phyloP scores from a whole-genome alignment of 2,329 filamentous ascomycete genomes.

The Claviceps capensis region DNA sequence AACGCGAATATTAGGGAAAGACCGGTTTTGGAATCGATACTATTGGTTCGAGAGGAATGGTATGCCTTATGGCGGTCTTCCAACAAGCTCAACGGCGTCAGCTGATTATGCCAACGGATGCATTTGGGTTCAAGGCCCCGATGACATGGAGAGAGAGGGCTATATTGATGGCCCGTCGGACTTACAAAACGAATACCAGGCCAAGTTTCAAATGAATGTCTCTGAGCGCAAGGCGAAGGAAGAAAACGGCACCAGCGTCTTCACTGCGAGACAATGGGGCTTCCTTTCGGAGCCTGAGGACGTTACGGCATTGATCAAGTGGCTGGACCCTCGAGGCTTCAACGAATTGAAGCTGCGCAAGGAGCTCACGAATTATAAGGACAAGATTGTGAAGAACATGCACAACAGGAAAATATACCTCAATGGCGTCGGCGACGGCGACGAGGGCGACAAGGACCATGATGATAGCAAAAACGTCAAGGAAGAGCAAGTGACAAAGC shows the following conservation, averaged over 20 bases:
- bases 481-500: slow-evolving; percentile 22
- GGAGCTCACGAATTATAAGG: slow-evolving; percentile 63
- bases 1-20: slow-evolving; percentile 78
- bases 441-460: slow-evolving; percentile 25
- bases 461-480: slow-evolving; percentile 21
- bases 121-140: slow-evolving; percentile 91
- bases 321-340: slow-evolving; percentile 76
- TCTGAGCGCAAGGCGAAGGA: slow-evolving; percentile 74
- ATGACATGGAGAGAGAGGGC: slow-evolving; percentile 72
- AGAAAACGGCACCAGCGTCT: slow-evolving; percentile 70
- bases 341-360: slow-evolving; percentile 82
- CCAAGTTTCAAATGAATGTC: slow-evolving; percentile 68
- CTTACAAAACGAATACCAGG: slow-evolving; percentile 60
- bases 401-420: slow-evolving; percentile 61
- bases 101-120: slow-evolving; percentile 89
- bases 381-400: slow-evolving; percentile 70
- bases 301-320: slow-evolving; percentile 66
- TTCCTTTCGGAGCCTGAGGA: slow-evolving; percentile 74
- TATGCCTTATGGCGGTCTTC: slow-evolving; percentile 87
- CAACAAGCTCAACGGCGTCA: slow-evolving; percentile 72
- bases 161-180: slow-evolving; percentile 69
- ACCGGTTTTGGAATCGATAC: slow-evolving; percentile 96
- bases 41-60: slow-evolving; percentile 99
- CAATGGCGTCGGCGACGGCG: slow-evolving; percentile 19
- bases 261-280: slow-evolving; percentile 72